Conservation (phyloP, 352 stramenopile species). For the Pythium aphanidermatum region DNA sequence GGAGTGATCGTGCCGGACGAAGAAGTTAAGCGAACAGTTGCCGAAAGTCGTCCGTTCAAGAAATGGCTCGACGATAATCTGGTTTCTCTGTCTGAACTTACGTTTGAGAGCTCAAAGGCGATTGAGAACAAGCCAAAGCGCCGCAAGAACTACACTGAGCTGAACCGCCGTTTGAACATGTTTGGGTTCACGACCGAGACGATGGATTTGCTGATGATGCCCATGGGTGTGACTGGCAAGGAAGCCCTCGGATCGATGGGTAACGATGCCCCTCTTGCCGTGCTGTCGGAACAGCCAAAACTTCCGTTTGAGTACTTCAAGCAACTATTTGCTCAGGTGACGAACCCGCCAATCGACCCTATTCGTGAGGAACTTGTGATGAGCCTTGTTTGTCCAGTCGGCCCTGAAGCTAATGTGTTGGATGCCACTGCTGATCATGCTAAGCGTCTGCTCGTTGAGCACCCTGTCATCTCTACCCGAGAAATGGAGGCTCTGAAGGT, state of each 20-base stretch:
- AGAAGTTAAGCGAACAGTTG: conserved; percentile 94
- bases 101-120: conserved; percentile 26
- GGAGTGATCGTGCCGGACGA: conserved; percentile 93
- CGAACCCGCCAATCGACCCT: conserved; percentile 96
- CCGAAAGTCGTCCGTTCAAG: conserved; percentile 82
- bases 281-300: conserved; percentile 92
- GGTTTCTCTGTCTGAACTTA: conserved; percentile 82
- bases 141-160: conserved; percentile 38
- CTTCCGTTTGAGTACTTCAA: conserved; percentile 97
- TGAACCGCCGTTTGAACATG: conserved; percentile 93
- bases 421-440: conserved; percentile 72
- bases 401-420: conserved; percentile 92
- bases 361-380: conserved; percentile 97
- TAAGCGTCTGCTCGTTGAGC: conserved; percentile 88
- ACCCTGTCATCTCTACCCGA: conserved; percentile 90
- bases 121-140: conserved; percentile 18
- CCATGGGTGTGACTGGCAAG: conserved; percentile 93
- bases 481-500: conserved; percentile 93
- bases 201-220: conserved; percentile 93
- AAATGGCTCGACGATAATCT: conserved; percentile 91
- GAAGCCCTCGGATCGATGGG: conserved; percentile 94
- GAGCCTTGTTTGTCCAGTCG: conserved; percentile 94
- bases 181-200: conserved; percentile 96
- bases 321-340: conserved; percentile 94
- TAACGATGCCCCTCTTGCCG: conserved; percentile 93